Conservation (phyloP, 306 rosid genomes). For the Pterocarpus santalinus region DNA sequence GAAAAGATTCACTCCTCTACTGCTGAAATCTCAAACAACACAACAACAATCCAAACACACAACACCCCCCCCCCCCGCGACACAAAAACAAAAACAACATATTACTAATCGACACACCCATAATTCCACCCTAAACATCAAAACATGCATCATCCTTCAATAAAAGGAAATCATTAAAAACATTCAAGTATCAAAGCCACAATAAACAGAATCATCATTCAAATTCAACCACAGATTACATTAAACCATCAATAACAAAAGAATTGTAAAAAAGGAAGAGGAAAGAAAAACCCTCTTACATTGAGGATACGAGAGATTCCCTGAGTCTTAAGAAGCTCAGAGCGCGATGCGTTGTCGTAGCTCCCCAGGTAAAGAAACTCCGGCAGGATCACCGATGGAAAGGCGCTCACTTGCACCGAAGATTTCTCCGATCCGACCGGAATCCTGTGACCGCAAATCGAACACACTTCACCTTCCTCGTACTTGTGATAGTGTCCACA, state of each 20-base stretch:
- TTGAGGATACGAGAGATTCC: constrained; percentile 95
- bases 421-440: constrained; percentile 81
- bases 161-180: neutral
- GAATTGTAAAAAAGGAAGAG: neutral
- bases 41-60: neutral
- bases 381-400: constrained; percentile 89
- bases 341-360: constrained; percentile 96
- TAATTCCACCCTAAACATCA: constrained; percentile 1
- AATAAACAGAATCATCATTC: neutral
- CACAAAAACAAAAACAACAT: neutral
- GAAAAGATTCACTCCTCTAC: neutral
- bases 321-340: constrained; percentile 96
- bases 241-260: neutral
- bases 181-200: constrained; percentile 8
- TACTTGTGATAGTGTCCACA: constrained; percentile 98
- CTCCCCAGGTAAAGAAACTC: constrained; percentile 95
- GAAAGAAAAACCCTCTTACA: constrained; percentile 53
- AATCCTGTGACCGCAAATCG: constrained; percentile 93
- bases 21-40: constrained; percentile 4
- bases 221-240: neutral
- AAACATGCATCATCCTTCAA: constrained; percentile 19
- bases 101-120: constrained; percentile 1
- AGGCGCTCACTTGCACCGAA: constrained; percentile 80
- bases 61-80: neutral
- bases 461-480: constrained; percentile 98